A percentile compares a stretch with the other conserved stretches of the same genome.
phyloP scores from a whole-genome alignment of 108 stramenopile species.

The Ochromonas danica region DNA sequence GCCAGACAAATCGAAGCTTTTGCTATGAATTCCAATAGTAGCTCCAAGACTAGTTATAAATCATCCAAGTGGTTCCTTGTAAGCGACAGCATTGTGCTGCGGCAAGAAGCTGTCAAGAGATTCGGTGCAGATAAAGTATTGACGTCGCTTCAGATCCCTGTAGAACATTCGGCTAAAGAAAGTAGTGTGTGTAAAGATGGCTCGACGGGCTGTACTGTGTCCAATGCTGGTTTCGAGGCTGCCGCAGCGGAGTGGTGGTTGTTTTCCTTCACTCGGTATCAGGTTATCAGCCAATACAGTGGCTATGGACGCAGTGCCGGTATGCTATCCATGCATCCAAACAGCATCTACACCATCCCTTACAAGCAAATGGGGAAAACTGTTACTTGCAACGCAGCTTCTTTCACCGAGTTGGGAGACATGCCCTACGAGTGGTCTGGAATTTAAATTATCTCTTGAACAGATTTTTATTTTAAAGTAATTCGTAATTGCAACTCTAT shows the following conservation, averaged over 20 bases:
- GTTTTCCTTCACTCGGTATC: neutral
- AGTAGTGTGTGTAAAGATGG: slow-evolving; percentile 3
- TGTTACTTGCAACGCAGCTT: neutral
- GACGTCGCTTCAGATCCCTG: neutral
- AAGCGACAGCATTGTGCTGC: neutral
- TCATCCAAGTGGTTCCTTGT: neutral
- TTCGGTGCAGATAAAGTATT: slow-evolving; percentile 20
- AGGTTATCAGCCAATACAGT: slow-evolving; percentile 15
- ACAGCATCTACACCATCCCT: neutral
- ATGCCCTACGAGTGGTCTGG: slow-evolving; percentile 10
- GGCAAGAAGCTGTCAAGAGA: neutral
- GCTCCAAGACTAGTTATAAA: neutral
- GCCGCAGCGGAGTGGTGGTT: slow-evolving; percentile 31
- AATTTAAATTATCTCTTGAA: no score
- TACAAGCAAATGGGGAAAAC: neutral
- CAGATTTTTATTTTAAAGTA: no score
- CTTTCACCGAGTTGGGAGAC: slow-evolving; percentile 9
- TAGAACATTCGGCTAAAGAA: slow-evolving; percentile 32
- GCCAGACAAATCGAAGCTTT: slow-evolving; percentile 23
- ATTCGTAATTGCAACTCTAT: no score
- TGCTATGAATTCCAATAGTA: neutral
- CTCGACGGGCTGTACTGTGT: neutral
- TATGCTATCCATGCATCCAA: neutral
- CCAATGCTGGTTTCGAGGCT: neutral
- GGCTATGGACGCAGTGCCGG: slow-evolving; percentile 20